Evolutionary conservation across 768 basidiomycete genomes (phyloP).

Genomic region (Boletus barrowsii): DNA sequence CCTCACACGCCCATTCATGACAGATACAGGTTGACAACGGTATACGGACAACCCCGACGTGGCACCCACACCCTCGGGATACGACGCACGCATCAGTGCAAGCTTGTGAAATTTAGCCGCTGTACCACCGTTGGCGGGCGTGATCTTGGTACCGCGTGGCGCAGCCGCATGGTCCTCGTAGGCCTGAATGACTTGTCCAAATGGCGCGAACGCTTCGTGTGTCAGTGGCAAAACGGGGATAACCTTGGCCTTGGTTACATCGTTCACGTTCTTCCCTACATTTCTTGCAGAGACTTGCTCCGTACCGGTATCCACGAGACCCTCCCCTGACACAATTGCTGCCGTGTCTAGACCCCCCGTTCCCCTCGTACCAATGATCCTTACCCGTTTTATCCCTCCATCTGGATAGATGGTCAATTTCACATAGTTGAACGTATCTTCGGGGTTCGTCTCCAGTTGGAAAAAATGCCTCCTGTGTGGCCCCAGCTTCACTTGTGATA

Average conservation of each 20-base stretch:
- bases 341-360: slow-evolving; percentile 11
- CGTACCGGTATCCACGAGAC: slow-evolving; percentile 1
- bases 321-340: slow-evolving; percentile 6
- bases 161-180: slow-evolving; percentile 66
- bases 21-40: slow-evolving; percentile 59
- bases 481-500: slow-evolving; percentile 77
- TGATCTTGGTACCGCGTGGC: slow-evolving; percentile 68
- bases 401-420: slow-evolving; percentile 90
- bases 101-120: slow-evolving; percentile 94
- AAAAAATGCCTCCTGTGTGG: slow-evolving; percentile 90
- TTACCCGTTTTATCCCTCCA: slow-evolving; percentile 92
- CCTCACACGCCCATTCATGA: slow-evolving; percentile 47
- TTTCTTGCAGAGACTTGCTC: neutral
- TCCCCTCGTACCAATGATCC: slow-evolving; percentile 66
- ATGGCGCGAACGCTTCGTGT: slow-evolving; percentile 81
- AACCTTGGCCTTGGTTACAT: slow-evolving; percentile 15
- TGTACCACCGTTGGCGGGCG: slow-evolving; percentile 84
- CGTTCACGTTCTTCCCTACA: neutral
- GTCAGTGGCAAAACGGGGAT: slow-evolving; percentile 72
- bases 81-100: slow-evolving; percentile 63
- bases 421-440: slow-evolving; percentile 71
- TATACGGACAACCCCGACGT: slow-evolving; percentile 79
- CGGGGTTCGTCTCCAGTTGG: slow-evolving; percentile 66
- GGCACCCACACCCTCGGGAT: slow-evolving; percentile 55
- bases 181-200: slow-evolving; percentile 89